Percentiles rank a stretch among this genome's conserved stretches.
These are phyloP conservation scores for Penicillium bialowiezense DNA, from an alignment of 495 filamentous ascomycete genomes.

Conservation along the genomic window DNA sequence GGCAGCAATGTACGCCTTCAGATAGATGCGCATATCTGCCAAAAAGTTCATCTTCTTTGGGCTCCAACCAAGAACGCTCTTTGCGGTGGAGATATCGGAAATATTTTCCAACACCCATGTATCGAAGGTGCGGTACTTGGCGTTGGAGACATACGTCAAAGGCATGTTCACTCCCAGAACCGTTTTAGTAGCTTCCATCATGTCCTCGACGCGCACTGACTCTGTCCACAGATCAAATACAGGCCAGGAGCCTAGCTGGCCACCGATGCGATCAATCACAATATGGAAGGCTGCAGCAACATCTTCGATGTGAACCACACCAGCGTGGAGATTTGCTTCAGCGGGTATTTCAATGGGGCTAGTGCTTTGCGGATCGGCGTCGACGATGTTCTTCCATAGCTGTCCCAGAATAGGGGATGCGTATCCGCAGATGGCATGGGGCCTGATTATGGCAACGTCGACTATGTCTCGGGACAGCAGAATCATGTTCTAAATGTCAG, in stretches of 20 bases:
- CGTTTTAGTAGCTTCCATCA: slow-evolving; percentile 6
- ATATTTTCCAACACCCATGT: slow-evolving; percentile 14
- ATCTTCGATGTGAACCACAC: slow-evolving; percentile 40
- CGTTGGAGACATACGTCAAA: slow-evolving; percentile 9
- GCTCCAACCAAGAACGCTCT: slow-evolving; percentile 35
- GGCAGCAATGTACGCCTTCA: slow-evolving; percentile 5
- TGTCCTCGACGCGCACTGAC: slow-evolving; percentile 9
- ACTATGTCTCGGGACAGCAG: no score
- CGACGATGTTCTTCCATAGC: slow-evolving; percentile 5
- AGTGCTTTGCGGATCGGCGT: slow-evolving; percentile 15
- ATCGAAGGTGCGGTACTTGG: slow-evolving; percentile 9
- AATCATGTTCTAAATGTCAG: no score
- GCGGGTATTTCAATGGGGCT: slow-evolving; percentile 17
- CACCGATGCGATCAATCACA: slow-evolving; percentile 33
- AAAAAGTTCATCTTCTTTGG: slow-evolving; percentile 22
- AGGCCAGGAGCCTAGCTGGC: slow-evolving; percentile 33
- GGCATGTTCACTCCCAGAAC: slow-evolving; percentile 3
- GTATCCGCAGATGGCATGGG: no score
- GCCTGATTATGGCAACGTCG: no score
- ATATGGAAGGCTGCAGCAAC: slow-evolving; percentile 29
- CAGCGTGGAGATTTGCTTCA: slow-evolving; percentile 16
- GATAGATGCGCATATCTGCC: slow-evolving; percentile 11
- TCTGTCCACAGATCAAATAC: slow-evolving; percentile 42
- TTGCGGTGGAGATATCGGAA: slow-evolving; percentile 28
- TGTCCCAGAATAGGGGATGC: not conserved